Evolutionary conservation across 2,329 filamentous ascomycete species (phyloP).

Genomic region (Penicillium brevicompactum): DNA sequence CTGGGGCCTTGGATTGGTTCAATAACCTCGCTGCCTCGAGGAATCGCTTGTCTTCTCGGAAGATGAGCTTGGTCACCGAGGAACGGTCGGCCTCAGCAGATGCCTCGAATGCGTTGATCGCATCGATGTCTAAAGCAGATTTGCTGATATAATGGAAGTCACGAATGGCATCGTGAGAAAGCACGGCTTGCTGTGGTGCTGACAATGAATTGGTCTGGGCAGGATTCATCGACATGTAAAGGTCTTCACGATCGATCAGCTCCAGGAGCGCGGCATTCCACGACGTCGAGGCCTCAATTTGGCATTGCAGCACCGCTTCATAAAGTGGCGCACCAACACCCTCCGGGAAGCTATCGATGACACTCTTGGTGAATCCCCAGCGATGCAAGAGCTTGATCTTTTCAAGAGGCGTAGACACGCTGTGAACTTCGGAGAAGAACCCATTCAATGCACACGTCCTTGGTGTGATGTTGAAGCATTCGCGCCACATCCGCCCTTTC

Average conservation of each 20-base stretch:
- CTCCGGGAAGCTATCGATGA: conserved; percentile 84
- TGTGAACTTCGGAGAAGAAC: conserved; percentile 63
- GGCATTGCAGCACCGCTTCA: conserved; percentile 82
- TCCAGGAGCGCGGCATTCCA: conserved; percentile 74
- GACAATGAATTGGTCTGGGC: conserved; percentile 41
- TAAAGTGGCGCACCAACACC: conserved; percentile 77
- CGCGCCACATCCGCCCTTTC: conserved; percentile 37
- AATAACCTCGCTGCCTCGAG: conserved; percentile 82
- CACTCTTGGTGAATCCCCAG: conserved; percentile 62
- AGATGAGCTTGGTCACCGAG: conserved; percentile 80
- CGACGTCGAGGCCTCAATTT: conserved; percentile 74
- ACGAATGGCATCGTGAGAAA: conserved; percentile 67
- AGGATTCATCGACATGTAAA: conserved; percentile 66
- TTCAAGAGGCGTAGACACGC: conserved; percentile 56
- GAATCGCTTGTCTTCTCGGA: conserved; percentile 86
- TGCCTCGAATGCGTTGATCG: conserved; percentile 67
- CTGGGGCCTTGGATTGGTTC: conserved; percentile 78
- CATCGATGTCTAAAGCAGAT: conserved; percentile 51
- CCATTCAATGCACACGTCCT: conserved; percentile 70
- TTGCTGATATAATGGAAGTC: conserved; percentile 77
- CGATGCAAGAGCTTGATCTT: conserved; percentile 74
- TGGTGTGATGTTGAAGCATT: conserved; percentile 54
- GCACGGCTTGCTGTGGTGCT: conserved; percentile 41
- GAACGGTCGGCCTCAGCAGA: conserved; percentile 82
- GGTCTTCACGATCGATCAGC: conserved; percentile 79